Evolutionary conservation across 495 filamentous ascomycete species (phyloP), one percentile per base, ranked within the genome.

Genomic region (Aspergillus cristatus): DNA sequence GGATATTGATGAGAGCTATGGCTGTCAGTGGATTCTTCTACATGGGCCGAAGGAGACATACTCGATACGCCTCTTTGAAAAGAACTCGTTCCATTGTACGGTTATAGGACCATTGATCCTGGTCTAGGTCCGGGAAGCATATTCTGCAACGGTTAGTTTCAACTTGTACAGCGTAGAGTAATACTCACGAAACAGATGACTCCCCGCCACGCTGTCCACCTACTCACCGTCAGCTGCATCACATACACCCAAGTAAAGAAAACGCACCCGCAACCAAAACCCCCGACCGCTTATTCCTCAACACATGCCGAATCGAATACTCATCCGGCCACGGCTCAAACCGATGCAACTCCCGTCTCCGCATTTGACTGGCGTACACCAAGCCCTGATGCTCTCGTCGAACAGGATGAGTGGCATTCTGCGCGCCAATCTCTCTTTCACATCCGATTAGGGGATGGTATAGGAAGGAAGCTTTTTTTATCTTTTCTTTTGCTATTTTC

Each of bases 1-100:
- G 3, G 60, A 66, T 14, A 66, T 41, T 2, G 64, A 68, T 6
- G 62, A 60, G 14, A 68, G 32, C 64, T 68, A 35, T 12, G 32
- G 14, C 8, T 17, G 25, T 17, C 20, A 14, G 58, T 28, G 53
- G 36, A 8, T 3, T 11, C 10, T 33, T 11, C 1, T 13, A 30
- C 2, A 6, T 2, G 12, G 18, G 8, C 7, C 12, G 28, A 31
- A 1, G 14, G n/a, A 17, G 14, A 33, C 50, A 32, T 50, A 66
- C 62, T 37, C 58, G 48, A 39, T 59, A 66, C 14, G 42, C 38
- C 18, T 60, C 58, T 47, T 53, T 62, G 34, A 62, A 54, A 2
- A 63, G 48, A 3, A 58, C 45, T 15, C 55, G 47, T 38, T 63
- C 62, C 59, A 62, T 65, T 3, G 54, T 58, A 15, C 49, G 51